Evolutionary conservation across 495 filamentous ascomycete genomes (phyloP).

Genomic region (Lophium mytilinum): DNA sequence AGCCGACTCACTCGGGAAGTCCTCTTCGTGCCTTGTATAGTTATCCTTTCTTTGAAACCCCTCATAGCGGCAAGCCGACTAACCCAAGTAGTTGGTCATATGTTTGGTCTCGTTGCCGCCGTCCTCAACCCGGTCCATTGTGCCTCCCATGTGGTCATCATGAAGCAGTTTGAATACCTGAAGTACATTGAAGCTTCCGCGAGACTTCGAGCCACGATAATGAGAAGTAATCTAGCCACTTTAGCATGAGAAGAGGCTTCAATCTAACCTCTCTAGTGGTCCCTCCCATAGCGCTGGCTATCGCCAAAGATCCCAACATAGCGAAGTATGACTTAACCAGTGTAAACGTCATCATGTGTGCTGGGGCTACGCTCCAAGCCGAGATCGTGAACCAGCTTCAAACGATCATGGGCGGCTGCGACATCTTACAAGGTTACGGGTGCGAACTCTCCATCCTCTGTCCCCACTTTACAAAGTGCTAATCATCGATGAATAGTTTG

Average conservation of each 20-base stretch:
- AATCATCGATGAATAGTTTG: neutral
- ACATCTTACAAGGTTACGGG: constrained; percentile 16
- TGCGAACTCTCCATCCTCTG: constrained; percentile 1
- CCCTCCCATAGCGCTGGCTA: constrained; percentile 8
- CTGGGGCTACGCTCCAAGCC: constrained; percentile 7
- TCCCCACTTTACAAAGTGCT: no score
- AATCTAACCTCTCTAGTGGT: neutral
- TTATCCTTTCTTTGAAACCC: no score
- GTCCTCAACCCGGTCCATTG: neutral
- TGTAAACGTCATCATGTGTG: constrained; percentile 9
- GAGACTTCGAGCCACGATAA: neutral
- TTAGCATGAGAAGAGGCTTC: no score
- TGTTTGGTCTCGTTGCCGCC: neutral
- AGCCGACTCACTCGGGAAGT: constrained; percentile 8
- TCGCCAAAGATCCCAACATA: constrained; percentile 7
- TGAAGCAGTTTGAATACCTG: neutral
- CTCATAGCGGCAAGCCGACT: no score
- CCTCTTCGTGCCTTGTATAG: constrained; percentile 9
- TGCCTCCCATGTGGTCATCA: neutral
- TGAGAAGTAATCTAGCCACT: neutral
- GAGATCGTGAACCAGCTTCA: constrained; percentile 5
- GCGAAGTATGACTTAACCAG: constrained; percentile 9
- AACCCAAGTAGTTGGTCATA: neutral
- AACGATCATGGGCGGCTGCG: neutral
- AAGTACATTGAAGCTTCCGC: neutral